These are phyloP conservation scores for Phytophthora aleatoria DNA, from an alignment of 352 stramenopile genomes.

Conservation along the genomic window DNA sequence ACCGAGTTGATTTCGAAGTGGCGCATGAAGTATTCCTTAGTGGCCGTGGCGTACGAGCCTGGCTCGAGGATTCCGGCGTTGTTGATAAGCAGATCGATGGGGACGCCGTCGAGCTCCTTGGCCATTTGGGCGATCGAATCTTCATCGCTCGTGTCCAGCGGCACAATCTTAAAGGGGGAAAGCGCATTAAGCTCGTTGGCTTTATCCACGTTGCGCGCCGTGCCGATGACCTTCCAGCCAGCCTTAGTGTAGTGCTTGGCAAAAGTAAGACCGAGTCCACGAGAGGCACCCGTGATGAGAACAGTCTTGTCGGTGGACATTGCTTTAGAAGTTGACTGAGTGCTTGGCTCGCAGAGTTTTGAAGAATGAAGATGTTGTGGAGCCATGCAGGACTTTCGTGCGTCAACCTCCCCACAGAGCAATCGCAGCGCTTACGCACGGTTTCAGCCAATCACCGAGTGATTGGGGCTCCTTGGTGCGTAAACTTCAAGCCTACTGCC, in stretches of 20 bases:
- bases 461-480: no score
- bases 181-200: constrained; percentile 42
- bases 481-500: no score
- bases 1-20: constrained; percentile 71
- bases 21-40: constrained; percentile 46
- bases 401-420: no score
- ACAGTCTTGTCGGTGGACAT: not conserved
- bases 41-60: constrained; percentile 26
- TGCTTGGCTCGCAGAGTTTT: not conserved
- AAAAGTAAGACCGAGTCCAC: not conserved
- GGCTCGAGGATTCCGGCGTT: constrained; percentile 49
- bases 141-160: constrained; percentile 50
- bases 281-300: not conserved
- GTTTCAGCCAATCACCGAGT: not conserved
- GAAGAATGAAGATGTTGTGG: constrained; percentile 4
- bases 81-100: constrained; percentile 68
- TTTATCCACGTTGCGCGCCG: constrained; percentile 30
- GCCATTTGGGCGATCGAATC: constrained; percentile 38
- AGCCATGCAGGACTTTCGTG: not conserved
- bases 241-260: constrained; percentile 5
- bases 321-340: not conserved
- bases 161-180: constrained; percentile 45
- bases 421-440: not conserved
- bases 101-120: constrained; percentile 42
- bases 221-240: constrained; percentile 53